Evolutionary conservation across 179 eudicot species (phyloP), one percentile per base, ranked within the genome.

Genomic region (Vitellaria paradoxa): DNA sequence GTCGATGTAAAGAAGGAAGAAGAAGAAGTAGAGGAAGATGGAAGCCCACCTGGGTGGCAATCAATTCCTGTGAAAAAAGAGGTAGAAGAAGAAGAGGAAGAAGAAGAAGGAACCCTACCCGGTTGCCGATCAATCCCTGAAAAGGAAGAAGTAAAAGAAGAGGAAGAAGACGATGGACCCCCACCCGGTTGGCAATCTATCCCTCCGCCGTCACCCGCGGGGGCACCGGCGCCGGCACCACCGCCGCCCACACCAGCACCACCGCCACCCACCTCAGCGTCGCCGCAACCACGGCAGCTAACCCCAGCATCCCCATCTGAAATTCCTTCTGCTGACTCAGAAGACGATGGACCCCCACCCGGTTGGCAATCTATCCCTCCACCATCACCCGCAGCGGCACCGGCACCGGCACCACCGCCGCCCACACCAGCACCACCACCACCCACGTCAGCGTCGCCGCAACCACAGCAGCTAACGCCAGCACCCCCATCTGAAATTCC

Each of bases 31-130:
- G 90, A 67, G 2, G 85, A 80, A 6, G 78, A 40, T 45, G 77
- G 85, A 21, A 82, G 84, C 13, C 81, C 85, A 24, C 84, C 88
- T 46, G 86, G 84, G 26, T 86, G 83, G 85, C 81, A 68, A 15
- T 59, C 66, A 18, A 60, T 60, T 61, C 57, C 71, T 69, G 45
- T 21, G 7, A 37, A 45, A 45, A 57, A 26, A 57, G 40, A 50
- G 2, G 68, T 37, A 73, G 45, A 42, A 10, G 42, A 4, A 21
- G 45, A 53, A 50, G 52, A 30, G 24, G 60, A 53, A 18, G 47
- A 56, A 17, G 62, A 56, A 3, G 64, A 56, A 10, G 65, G 37
- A 7, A 30, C 66, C 0, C 65, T 49, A 68, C 62, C 70, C 24
- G 79, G 79, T 26, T 67, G 26, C 20, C 72, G 65, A 14, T 76